Base-by-base conservation (phyloP, 345 rosid genomes). In the Odontarrhena argentea region DNA sequence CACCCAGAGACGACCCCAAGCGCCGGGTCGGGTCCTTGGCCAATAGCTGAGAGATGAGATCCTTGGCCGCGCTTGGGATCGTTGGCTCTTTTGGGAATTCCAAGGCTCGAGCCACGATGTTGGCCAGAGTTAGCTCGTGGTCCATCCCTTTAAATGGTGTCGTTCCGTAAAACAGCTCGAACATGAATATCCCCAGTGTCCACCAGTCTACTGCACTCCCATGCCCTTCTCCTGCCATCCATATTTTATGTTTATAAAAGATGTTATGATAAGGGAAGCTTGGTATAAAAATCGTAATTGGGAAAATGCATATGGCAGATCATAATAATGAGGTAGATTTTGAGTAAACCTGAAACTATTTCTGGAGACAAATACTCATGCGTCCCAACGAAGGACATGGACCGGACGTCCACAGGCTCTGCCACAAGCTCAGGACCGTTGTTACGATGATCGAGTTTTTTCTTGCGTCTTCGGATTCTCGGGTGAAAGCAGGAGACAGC, bases 371-470 rank as follows among this genome's bases (percentile, higher is more conserved):
- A 70, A 76, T 90, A 93, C 85, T 93, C 96, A 36, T 90, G 96
- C 38, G 98, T 93, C 74, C 98, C 96, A 3, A 93, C 94, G 5
- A 87, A 93, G 0, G 98, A 93, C 96, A 88, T 93, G 12, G 97
- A 93, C 63, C 96, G 80, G 40, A 87, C 89, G 24, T 93, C 98
- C 0, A 93, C 45, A 2, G 97, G 98, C 72, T 85, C 94, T 0
- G 92, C 92, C 12, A 93, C 92, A 9, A 93, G 82, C 71, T 90
- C 96, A 1, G 91, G 95, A 36, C 90, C 84, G 3, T 3, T 65
- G 28, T 73, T 61, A 2, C 73, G 78, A 62, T 77, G 81, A 59
- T 75, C 70, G 0, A 76, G 52, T 9, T 79, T 63, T 80, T 83
- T 90, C 92, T 86, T 93, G 48, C 86, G 87, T 36, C 85, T 74